These are phyloP conservation scores for Leishmania mexicana DNA, from an alignment of 208 protist species.

Conservation along the genomic window DNA sequence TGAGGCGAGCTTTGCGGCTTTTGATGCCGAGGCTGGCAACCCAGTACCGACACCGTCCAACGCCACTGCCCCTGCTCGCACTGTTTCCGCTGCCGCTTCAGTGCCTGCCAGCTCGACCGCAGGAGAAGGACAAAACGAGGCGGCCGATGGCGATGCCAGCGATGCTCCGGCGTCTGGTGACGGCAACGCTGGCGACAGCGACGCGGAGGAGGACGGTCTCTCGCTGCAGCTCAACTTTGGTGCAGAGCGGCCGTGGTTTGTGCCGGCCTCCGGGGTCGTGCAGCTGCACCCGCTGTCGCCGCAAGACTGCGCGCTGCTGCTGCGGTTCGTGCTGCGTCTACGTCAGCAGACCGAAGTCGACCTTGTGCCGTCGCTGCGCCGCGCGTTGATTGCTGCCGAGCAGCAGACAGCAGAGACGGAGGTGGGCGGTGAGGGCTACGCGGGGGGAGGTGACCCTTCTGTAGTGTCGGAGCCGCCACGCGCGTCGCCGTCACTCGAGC, in stretches of 20 bases:
- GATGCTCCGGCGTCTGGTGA: neutral
- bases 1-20: conserved; percentile 17
- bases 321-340: conserved; percentile 67
- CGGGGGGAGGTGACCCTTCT: neutral
- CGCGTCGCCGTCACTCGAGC: neutral
- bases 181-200: neutral
- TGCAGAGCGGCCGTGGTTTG: conserved; percentile 54
- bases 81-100: neutral
- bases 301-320: conserved; percentile 47
- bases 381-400: conserved; percentile 29
- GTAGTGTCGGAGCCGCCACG: neutral
- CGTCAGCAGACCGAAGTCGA: conserved; percentile 50
- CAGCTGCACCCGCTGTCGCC: conserved; percentile 47
- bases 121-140: no score
- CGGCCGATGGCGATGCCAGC: neutral
- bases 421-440: neutral
- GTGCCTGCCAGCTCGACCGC: neutral
- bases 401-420: neutral
- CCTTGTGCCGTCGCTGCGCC: conserved; percentile 37
- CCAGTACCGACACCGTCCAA: neutral
- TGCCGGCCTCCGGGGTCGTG: conserved; percentile 54
- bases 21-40: conserved; percentile 23
- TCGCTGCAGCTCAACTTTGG: conserved; percentile 16
- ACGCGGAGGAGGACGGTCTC: conserved; percentile 15
- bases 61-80: neutral